phyloP scores from a whole-genome alignment of 768 basidiomycete species.

The Amanita subjunquillea region DNA sequence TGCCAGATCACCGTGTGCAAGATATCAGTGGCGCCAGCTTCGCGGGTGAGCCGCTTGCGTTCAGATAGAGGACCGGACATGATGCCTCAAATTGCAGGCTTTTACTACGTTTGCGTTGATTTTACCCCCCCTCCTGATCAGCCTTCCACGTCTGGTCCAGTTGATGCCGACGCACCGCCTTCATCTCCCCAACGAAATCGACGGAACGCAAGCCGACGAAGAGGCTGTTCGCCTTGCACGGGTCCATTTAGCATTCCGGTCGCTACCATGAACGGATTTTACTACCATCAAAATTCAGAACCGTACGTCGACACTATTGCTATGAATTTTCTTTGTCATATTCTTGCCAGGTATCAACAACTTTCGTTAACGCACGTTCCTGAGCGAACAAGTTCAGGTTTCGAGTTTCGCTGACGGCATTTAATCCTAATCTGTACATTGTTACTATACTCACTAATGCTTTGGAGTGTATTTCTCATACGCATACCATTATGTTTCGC shows the following conservation, averaged over 20 bases:
- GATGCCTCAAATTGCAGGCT: conserved; percentile 40
- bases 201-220: conserved; percentile 38
- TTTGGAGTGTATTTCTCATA: not conserved
- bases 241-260: conserved; percentile 38
- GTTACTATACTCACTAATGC: conserved; percentile 4
- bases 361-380: conserved; percentile 73
- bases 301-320: conserved; percentile 46
- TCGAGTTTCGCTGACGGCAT: conserved; percentile 69
- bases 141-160: conserved; percentile 5
- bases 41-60: conserved; percentile 53
- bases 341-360: conserved; percentile 67
- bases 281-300: conserved; percentile 89
- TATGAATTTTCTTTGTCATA: conserved; percentile 5
- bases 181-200: conserved; percentile 25
- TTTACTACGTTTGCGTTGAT: conserved; percentile 94
- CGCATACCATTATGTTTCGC: conserved; percentile 1
- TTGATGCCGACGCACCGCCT: conserved; percentile 19
- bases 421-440: not conserved
- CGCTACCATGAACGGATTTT: conserved; percentile 83
- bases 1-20: conserved; percentile 89
- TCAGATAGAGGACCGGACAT: conserved; percentile 2
- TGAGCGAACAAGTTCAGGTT: conserved; percentile 61
- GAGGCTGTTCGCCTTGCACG: conserved; percentile 36
- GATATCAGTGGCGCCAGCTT: conserved; percentile 95
- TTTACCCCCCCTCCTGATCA: conserved; percentile 53